phyloP scores from a whole-genome alignment of 2,329 filamentous ascomycete genomes.

The Penicillium sp. region DNA sequence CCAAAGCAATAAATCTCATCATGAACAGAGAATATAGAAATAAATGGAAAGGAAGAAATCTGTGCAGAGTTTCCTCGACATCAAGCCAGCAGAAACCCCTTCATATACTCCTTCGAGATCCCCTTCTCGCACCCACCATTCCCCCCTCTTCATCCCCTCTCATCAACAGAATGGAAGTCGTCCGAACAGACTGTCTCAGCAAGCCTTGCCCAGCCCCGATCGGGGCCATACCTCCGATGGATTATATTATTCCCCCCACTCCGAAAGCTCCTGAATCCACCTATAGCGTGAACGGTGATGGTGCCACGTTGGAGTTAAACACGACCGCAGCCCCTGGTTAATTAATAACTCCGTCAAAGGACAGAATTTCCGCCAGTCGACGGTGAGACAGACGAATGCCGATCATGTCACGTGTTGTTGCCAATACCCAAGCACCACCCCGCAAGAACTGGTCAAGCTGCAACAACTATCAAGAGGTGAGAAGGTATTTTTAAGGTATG shows the following conservation, averaged over 20 bases:
- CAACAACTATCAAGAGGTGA: not conserved
- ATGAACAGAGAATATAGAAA: not conserved
- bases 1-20: conserved; percentile 20
- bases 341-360: conserved; percentile 3
- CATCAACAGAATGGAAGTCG: not conserved
- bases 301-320: not conserved
- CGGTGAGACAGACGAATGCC: not conserved
- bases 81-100: not conserved
- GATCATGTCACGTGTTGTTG: not conserved
- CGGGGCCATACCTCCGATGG: conserved; percentile 10
- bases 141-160: conserved; percentile 2
- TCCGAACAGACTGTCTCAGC: conserved; percentile 11
- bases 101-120: not conserved
- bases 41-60: not conserved
- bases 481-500: not conserved
- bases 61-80: not conserved
- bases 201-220: conserved; percentile 9
- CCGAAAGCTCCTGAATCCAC: conserved; percentile 12
- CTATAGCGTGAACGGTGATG: not conserved
- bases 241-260: conserved; percentile 8
- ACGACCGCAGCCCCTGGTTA: conserved; percentile 1
- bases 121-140: not conserved
- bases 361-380: conserved; percentile 7
- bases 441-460: not conserved
- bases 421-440: not conserved